phyloP scores from a whole-genome alignment of 495 filamentous ascomycete species.

The Pseudomonodictys pantanalensis region DNA sequence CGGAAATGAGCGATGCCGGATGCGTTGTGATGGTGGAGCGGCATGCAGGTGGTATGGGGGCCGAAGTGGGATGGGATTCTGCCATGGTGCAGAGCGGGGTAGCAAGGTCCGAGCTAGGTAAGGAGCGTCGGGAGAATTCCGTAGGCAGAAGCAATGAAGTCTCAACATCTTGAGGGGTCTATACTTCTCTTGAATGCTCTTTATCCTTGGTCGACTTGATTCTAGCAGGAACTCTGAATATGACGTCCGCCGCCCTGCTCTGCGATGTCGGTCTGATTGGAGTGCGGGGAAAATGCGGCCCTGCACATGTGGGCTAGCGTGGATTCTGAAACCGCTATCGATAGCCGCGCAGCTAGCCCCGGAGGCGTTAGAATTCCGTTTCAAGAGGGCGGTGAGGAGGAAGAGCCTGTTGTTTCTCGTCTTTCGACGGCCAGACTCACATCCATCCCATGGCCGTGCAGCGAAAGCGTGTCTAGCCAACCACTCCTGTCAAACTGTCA shows the following conservation, averaged over 20 bases:
- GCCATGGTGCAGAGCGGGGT: too few species aligned
- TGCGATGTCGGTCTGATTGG: slow-evolving; percentile 10
- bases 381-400: slow-evolving; percentile 31
- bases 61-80: too few species aligned
- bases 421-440: too few species aligned
- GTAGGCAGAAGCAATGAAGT: neutral
- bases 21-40: too few species aligned
- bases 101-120: too few species aligned
- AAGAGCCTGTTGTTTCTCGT: too few species aligned
- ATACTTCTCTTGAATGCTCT: too few species aligned
- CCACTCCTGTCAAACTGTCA: too few species aligned
- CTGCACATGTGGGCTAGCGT: neutral
- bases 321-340: slow-evolving; percentile 28
- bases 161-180: neutral
- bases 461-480: too few species aligned
- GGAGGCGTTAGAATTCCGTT: slow-evolving; percentile 5
- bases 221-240: neutral
- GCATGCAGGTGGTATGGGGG: too few species aligned
- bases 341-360: slow-evolving; percentile 4
- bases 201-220: neutral
- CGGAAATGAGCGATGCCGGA: too few species aligned
- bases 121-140: neutral
- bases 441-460: too few species aligned
- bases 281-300: slow-evolving; percentile 28
- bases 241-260: neutral